Evolutionary conservation across 495 filamentous ascomycete genomes (phyloP), one percentile per base, ranked within the genome.

Genomic region (Xylaria flabelliformis): DNA sequence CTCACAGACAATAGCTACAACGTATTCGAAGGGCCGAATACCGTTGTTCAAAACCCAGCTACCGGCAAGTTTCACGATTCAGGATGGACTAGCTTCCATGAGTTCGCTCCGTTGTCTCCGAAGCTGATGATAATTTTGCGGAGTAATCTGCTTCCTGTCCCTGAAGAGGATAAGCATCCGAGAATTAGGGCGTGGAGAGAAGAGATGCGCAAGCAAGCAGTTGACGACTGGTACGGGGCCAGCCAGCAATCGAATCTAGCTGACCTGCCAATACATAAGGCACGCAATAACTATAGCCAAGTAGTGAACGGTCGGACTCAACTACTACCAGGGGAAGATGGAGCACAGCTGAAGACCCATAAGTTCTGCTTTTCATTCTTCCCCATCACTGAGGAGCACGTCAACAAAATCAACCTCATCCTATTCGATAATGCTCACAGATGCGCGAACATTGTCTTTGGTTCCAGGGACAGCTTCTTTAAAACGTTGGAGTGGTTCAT

Each of bases 51-150:
- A 24, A 73, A 78, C 44, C n/a, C 15, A 13, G 24, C 58, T 13
- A 83, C 81, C 1, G 79, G 81, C 9, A 50, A 74, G 44, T 36
- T 74, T 7, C 12, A 46, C 0, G 67, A 69, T 5, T 32, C 39
- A 1, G 41, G 41, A 50, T 69, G 67, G 67, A 67, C 68, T 53
- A 71, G 48, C 39, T 79, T 82, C 36, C 86, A 89, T 63, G 69
- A 75, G 9, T 84, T 89, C 72, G 82, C 83, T 4, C 83, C 84
- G 4, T 72, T 89, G n/a, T 84, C 87, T 2, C 85, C 87, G 0
- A 82, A 78, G 66, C 71, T 89, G 13, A 82, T 88, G 73, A 81
- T 88, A 29, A 77, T 89, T 13, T 76, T 88, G 17, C 76, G 87
- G 24, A 72, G 67, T 42, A 17, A 17, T 50, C 0, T 77, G 0